Percentiles rank a stretch among this genome's conserved stretches.
These are phyloP conservation scores for Calonectria pseudoreteaudii DNA, from an alignment of 2,329 filamentous ascomycete genomes.

Conservation along the genomic window DNA sequence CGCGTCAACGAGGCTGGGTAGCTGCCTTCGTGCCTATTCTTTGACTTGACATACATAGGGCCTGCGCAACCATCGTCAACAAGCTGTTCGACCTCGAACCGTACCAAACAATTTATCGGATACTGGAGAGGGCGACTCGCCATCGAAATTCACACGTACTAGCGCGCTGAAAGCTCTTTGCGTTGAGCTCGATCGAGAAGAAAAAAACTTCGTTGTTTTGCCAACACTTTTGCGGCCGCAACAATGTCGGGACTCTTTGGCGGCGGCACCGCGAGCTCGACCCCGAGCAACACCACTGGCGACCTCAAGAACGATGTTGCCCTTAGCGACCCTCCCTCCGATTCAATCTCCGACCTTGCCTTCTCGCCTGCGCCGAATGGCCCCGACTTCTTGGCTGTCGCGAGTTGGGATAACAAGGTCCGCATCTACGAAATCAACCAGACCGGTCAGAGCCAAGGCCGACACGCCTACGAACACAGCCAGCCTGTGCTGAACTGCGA, in stretches of 20 bases:
- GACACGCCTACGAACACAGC: constrained; percentile 87
- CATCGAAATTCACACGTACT: neutral
- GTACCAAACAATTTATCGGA: neutral
- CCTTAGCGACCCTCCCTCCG: constrained; percentile 82
- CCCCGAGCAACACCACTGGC: constrained; percentile 80
- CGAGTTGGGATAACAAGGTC: constrained; percentile 98
- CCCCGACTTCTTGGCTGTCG: constrained; percentile 84
- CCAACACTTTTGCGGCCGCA: constrained; percentile 16
- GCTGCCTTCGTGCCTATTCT: constrained; percentile 45
- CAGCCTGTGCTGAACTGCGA: constrained; percentile 86
- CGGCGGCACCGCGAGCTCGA: constrained; percentile 62
- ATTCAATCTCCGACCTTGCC: constrained; percentile 87
- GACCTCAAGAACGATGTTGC: constrained; percentile 92
- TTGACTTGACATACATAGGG: constrained; percentile 36
- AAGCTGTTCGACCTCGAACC: neutral
- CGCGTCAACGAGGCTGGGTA: constrained; percentile 42
- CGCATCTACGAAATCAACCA: constrained; percentile 92
- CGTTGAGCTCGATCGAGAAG: constrained; percentile 7
- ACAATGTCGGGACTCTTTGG: constrained; percentile 71
- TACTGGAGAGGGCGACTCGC: neutral
- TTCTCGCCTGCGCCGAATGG: constrained; percentile 75
- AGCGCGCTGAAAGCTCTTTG: neutral
- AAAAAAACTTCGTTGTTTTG: constrained; percentile 13
- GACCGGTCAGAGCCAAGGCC: constrained; percentile 84
- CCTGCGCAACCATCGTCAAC: constrained; percentile 28